Evolutionary conservation across 768 basidiomycete genomes (phyloP).

Genomic region (Chlorophyllum brunneum): DNA sequence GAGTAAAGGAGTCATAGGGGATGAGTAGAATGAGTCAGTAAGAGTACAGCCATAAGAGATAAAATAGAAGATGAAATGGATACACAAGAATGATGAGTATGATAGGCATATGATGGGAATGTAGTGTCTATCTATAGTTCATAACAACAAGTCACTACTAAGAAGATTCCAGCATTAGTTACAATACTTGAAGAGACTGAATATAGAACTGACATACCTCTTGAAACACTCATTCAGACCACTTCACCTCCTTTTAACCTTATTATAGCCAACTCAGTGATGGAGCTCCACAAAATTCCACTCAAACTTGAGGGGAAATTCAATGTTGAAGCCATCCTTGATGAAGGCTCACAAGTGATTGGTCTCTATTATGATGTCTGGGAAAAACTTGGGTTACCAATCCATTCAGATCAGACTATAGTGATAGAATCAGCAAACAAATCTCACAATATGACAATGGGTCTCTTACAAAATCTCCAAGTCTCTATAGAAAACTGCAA

Average conservation of each 20-base stretch:
- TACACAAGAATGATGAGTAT: no score
- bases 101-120: no score
- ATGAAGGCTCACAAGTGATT: constrained; percentile 17
- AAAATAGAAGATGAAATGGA: no score
- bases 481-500: constrained; percentile 13
- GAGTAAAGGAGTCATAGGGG: no score
- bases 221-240: no score
- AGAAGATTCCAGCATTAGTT: no score
- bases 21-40: no score
- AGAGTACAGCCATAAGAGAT: no score
- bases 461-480: constrained; percentile 15
- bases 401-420: constrained; percentile 17
- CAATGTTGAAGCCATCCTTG: constrained; percentile 13
- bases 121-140: no score
- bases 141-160: no score
- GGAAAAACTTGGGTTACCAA: constrained; percentile 13
- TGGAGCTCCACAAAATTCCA: constrained; percentile 12
- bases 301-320: constrained; percentile 5
- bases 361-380: constrained; percentile 12
- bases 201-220: no score
- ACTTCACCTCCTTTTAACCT: neutral
- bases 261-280: constrained; percentile 12
- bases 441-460: constrained; percentile 11
- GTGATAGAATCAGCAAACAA: constrained; percentile 19
- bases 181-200: no score